These are phyloP conservation scores for Marchantia paleacea DNA, from an alignment of 225 moss, liverwort and hornwort species.

Conservation along the genomic window DNA sequence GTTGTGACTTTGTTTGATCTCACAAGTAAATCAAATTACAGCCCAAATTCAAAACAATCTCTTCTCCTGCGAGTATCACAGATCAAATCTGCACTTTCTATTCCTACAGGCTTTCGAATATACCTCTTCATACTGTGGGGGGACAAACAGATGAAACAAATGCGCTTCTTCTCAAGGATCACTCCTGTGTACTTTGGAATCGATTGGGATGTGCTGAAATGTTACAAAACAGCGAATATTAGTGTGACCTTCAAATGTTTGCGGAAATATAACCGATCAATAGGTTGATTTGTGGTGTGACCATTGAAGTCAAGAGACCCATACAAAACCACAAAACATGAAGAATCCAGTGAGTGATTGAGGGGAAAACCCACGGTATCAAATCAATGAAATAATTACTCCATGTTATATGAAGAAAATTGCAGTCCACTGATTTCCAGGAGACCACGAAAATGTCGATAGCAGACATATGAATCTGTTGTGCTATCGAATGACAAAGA, in stretches of 20 bases:
- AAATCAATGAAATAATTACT: neutral
- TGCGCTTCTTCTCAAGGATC: neutral
- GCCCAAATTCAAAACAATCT: too few species aligned
- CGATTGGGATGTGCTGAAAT: neutral
- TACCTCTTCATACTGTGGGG: too few species aligned
- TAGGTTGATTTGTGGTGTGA: neutral
- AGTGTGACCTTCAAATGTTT: neutral
- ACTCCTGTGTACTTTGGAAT: conserved; percentile 13
- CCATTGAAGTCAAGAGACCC: neutral
- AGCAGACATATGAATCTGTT: too few species aligned
- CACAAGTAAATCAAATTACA: too few species aligned
- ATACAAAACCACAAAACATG: neutral
- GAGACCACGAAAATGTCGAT: too few species aligned
- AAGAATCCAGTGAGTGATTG: neutral
- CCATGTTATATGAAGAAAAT: neutral
- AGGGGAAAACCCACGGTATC: neutral
- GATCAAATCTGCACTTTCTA: too few species aligned
- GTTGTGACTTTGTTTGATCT: too few species aligned
- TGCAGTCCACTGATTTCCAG: too few species aligned
- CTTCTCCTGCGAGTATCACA: too few species aligned
- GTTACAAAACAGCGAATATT: neutral
- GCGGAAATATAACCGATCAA: neutral
- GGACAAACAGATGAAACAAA: too few species aligned
- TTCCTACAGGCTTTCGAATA: too few species aligned
- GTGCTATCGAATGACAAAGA: too few species aligned